Percentiles rank a stretch among this genome's conserved stretches.
phyloP scores from a whole-genome alignment of 129 eudicot species.

The Artemisia argyi region DNA sequence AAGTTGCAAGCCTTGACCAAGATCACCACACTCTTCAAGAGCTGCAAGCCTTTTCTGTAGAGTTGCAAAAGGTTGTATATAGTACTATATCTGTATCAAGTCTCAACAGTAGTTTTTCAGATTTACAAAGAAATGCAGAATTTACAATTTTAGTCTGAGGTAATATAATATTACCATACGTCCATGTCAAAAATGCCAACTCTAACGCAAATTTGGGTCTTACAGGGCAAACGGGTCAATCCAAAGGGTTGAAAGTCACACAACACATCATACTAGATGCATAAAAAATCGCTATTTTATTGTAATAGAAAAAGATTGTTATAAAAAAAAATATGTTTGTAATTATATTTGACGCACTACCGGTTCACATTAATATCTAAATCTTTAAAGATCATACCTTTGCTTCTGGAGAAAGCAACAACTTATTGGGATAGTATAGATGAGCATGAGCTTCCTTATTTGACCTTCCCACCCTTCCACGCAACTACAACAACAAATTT shows the following conservation, averaged over 20 bases:
- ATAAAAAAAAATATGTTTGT: too few relatives aligned
- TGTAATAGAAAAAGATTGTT: too few relatives aligned
- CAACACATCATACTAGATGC: too few relatives aligned
- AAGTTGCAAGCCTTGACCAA: slow-evolving; percentile 98
- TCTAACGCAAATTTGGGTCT: too few relatives aligned
- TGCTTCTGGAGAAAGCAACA: slow-evolving; percentile 85
- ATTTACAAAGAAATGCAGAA: too few relatives aligned
- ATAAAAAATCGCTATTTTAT: too few relatives aligned
- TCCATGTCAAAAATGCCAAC: too few relatives aligned
- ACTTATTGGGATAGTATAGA: slow-evolving; percentile 82
- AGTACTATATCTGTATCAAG: background rate
- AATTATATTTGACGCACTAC: too few relatives aligned
- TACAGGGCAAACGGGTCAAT: too few relatives aligned
- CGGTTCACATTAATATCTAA: background rate
- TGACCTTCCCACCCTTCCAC: slow-evolving; percentile 97
- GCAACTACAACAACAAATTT: slow-evolving; percentile 48
- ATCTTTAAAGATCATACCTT: slow-evolving; percentile 40
- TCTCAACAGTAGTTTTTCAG: background rate
- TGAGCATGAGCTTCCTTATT: slow-evolving; percentile 97
- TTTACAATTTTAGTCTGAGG: too few relatives aligned
- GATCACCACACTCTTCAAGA: slow-evolving; percentile 95
- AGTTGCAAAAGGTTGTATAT: slow-evolving; percentile 16
- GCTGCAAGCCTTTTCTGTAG: slow-evolving; percentile 90
- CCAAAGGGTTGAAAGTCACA: too few relatives aligned
- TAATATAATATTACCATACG: too few relatives aligned